phyloP scores from a whole-genome alignment of 192 early-diverging fungal species.

The Hyaloraphidium curvatum region DNA sequence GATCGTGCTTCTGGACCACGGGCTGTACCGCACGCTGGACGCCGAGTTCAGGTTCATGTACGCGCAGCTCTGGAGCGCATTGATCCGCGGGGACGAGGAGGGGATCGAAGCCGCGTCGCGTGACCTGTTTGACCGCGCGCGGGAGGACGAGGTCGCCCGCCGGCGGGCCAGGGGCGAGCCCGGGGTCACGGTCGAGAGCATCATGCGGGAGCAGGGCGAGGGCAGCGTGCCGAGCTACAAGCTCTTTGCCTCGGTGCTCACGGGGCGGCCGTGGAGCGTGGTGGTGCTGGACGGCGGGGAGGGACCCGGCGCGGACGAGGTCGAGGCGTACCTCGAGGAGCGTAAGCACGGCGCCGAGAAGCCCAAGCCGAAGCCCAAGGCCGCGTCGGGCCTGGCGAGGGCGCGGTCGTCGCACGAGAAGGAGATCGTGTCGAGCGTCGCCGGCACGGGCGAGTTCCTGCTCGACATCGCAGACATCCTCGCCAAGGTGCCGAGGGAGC shows the following conservation, averaged over 20 bases:
- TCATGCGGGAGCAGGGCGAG: background rate
- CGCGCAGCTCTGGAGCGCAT: slow-evolving; percentile 68
- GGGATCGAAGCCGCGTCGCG: slow-evolving; percentile 47
- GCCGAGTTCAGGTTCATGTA: slow-evolving; percentile 59
- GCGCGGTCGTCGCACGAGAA: slow-evolving; percentile 25
- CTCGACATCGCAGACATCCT: slow-evolving; percentile 59
- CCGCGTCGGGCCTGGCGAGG: too few relatives aligned
- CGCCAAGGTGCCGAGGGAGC: slow-evolving; percentile 61
- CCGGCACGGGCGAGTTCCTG: slow-evolving; percentile 30
- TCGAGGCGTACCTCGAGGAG: slow-evolving; percentile 22
- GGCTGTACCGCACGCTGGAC: slow-evolving; percentile 63
- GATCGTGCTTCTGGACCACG: slow-evolving; percentile 62
- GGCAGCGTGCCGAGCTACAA: slow-evolving; percentile 54
- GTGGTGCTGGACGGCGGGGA: background rate
- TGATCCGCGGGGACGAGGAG: slow-evolving; percentile 55
- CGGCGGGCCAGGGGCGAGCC: too few relatives aligned
- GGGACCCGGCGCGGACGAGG: slow-evolving; percentile 18
- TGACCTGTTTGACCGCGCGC: slow-evolving; percentile 20
- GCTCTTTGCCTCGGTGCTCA: slow-evolving; percentile 73
- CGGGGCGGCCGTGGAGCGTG: slow-evolving; percentile 64
- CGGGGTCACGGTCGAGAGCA: background rate
- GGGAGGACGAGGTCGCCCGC: too few relatives aligned
- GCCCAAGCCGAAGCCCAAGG: too few relatives aligned
- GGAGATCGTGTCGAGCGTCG: slow-evolving; percentile 28
- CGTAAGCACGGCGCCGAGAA: too few relatives aligned